Evolutionary conservation across 805 yeast genomes (phyloP), one percentile per base, ranked within the genome.

Genomic region (Sungouiella thailandica): DNA sequence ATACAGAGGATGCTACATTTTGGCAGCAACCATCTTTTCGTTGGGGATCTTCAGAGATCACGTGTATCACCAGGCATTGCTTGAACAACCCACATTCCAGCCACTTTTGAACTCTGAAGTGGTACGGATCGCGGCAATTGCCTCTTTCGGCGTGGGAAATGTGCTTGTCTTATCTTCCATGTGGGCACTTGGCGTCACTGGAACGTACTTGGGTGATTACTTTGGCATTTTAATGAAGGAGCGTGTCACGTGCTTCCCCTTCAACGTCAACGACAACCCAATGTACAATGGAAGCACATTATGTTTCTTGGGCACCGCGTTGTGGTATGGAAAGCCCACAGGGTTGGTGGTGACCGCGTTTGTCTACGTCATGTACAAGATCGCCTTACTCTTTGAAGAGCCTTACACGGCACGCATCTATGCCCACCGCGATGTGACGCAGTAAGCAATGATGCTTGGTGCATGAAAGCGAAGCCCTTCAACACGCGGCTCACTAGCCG

Each of bases 161-260:
- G 60, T 85, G 7, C 74, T 93, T 34, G 97, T 89, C 2, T 44
- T 83, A 20, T 62, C 80, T 19, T 86, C 96, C 15, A 90, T 93
- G 97, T 90, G 78, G 65, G 82, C 83, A 10, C 70, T 93, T 44
- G 98, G 98, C 16, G 77, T 93, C 40, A 90, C 96, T 10, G 98
- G 98, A 16, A 93, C 98, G 8, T 93, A 93, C 53, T 65, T 93
- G 40, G 98, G 98, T 27, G 98, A 93, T 60, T 94, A 93, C 64
- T 93, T 93, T 61, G 97, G 97, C 2, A 89, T 93, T 50, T 72
- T 93, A 49, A 93, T 90, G 93, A 79, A 80, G 42, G 76, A 84
- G 44, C 75, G 95, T 53, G 96, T 93, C 39, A 82, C 90, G 12
- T 79, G 83, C 1, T 93, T 93, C 74, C 98, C 98, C 11, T 93